Conservation (phyloP, 75 land plant species). For the Chamaecyparis obtusa region DNA sequence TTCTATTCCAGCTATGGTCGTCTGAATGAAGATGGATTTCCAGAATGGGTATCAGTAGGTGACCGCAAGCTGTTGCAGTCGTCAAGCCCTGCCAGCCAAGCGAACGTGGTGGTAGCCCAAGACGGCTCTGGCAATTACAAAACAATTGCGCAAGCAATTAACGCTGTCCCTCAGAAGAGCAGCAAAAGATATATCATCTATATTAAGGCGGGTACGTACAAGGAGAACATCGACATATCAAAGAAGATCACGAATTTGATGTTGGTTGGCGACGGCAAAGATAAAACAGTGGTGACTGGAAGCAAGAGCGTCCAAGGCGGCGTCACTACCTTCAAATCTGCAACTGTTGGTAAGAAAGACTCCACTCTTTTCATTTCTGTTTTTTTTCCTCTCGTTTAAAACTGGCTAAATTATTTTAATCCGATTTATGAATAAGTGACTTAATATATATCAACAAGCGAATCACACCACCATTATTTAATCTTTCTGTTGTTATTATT, state of each 20-base stretch:
- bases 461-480: no score
- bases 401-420: no score
- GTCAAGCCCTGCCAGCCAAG: not conserved
- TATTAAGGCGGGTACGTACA: conserved; percentile 26
- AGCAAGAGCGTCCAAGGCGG: conserved; percentile 19
- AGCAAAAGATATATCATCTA: conserved; percentile 13
- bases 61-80: conserved; percentile 11
- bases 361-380: not conserved
- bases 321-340: conserved; percentile 23
- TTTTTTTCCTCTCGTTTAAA: no score
- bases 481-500: no score
- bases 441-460: no score
- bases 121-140: conserved; percentile 33
- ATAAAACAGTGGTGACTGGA: conserved; percentile 21
- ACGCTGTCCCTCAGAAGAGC: not conserved
- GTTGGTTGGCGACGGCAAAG: conserved; percentile 28
- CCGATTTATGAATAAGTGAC: no score
- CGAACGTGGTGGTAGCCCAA: conserved; percentile 29
- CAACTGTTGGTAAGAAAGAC: conserved; percentile 18
- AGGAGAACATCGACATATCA: conserved; percentile 17
- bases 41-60: conserved; percentile 2
- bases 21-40: conserved; percentile 8
- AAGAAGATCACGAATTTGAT: conserved; percentile 11
- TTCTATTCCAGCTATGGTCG: not conserved
- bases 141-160: not conserved